Percentiles rank a stretch among this genome's conserved stretches.
Evolutionary conservation across 495 filamentous ascomycete species (phyloP).

Genomic region (Glutinoglossum americanum): DNA sequence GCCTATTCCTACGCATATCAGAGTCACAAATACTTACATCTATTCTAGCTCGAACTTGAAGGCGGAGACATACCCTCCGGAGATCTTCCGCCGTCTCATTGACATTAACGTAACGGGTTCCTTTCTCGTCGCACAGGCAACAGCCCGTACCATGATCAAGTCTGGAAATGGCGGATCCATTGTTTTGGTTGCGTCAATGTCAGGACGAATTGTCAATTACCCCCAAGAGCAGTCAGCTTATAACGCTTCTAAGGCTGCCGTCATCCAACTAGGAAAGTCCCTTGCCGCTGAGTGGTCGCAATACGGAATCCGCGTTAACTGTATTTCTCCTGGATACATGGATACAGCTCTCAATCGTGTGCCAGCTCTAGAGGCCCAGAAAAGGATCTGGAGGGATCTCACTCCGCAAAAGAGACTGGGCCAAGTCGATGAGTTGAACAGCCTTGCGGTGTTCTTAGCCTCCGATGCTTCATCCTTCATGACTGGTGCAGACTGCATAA

Average conservation of each 20-base stretch:
- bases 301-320: conserved; percentile 54
- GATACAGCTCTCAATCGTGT: conserved; percentile 57
- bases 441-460: conserved; percentile 54
- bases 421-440: conserved; percentile 53
- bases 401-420: conserved; percentile 60
- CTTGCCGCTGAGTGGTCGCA: conserved; percentile 65
- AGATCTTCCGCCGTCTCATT: conserved; percentile 48
- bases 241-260: conserved; percentile 62
- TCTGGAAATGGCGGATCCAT: conserved; percentile 24
- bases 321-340: conserved; percentile 63
- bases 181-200: conserved; percentile 58
- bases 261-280: conserved; percentile 54
- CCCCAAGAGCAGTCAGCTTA: conserved; percentile 61
- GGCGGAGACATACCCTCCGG: conserved; percentile 30
- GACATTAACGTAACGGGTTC: conserved; percentile 59
- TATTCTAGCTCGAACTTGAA: conserved; percentile 38
- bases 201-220: conserved; percentile 56
- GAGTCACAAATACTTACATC: conserved; percentile 1
- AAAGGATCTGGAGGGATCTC: conserved; percentile 53
- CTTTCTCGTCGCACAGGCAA: conserved; percentile 44
- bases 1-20: not conserved
- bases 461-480: conserved; percentile 56
- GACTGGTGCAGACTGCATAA: conserved; percentile 57
- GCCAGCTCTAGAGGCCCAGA: conserved; percentile 49
- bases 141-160: conserved; percentile 41